Evolutionary conservation across 768 basidiomycete genomes (phyloP), one percentile per base, ranked within the genome.

Genomic region (Kondoa malvinella): DNA sequence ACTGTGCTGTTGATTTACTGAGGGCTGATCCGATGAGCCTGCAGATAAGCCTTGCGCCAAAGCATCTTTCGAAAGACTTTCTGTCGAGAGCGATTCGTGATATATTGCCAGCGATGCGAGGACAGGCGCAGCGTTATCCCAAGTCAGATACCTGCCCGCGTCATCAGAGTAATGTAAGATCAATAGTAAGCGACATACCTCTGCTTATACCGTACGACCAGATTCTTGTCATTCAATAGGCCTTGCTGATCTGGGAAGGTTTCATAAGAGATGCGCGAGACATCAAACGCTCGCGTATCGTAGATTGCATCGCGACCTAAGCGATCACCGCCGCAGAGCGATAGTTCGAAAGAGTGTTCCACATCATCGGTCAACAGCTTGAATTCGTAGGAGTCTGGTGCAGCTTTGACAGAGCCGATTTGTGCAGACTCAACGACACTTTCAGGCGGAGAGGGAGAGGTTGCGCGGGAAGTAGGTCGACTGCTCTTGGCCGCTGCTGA

Each of bases 71-170:
- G 63, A 4, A 4, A 33, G 63, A 17, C 31, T 31, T 25, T 66
- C 25, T 1, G 68, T 65, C 17, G 27, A 74, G 75, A 79, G 74
- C 0, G 78, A 76, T 34, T 74, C 73, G 34, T 92, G 85, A 82
- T 89, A 94, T 25, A 83, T 73, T 4, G 80, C 80, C 2, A 96
- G 81, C 0, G 87, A 85, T 34, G 83, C 82, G 79, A 92, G 83
- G 30, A 92, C 80, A 0, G 86, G 85, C 0, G 87, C 87, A 1
- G 81, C 83, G 72, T 88, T 87, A 56, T 80, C 78, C 70, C 85
- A 85, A n/a, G 85, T 86, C 66, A 91, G 84, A 75, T 87, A 63
- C 31, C 61, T 63, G 61, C n/a, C 21, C 25, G 25, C 4, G 58
- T 8, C 58, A 31, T 17, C n/a, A 63, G 30, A 32, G 16, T 8